Percentiles rank a stretch among this genome's conserved stretches.
phyloP scores from a whole-genome alignment of 768 basidiomycete species.

The Hypsizygus marmoreus region DNA sequence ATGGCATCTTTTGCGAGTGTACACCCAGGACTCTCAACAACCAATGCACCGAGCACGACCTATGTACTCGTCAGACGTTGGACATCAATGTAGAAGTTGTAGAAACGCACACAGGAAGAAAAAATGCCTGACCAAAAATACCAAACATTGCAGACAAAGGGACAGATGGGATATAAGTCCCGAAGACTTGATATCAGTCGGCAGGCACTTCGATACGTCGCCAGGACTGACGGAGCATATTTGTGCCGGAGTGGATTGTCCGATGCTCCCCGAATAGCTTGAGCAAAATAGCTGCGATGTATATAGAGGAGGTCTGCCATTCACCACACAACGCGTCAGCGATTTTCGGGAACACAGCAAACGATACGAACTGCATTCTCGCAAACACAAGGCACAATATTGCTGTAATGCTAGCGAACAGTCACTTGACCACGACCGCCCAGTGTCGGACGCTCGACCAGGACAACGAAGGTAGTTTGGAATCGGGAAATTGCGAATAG shows the following conservation, averaged over 20 bases:
- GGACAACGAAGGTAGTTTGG: constrained; percentile 47
- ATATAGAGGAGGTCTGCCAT: constrained; percentile 45
- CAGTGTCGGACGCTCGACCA: constrained; percentile 26
- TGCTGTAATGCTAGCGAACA: constrained; percentile 45
- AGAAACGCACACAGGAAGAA: constrained; percentile 46
- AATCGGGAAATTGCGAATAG: constrained; percentile 50
- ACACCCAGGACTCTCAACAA: constrained; percentile 48
- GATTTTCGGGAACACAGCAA: background rate
- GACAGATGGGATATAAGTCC: constrained; percentile 38
- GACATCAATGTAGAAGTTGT: background rate
- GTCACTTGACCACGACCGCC: constrained; percentile 41
- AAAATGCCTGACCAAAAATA: constrained; percentile 55
- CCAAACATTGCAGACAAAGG: constrained; percentile 38
- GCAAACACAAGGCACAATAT: constrained; percentile 39
- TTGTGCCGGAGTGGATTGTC: constrained; percentile 45
- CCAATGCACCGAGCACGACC: constrained; percentile 49
- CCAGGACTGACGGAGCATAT: constrained; percentile 47
- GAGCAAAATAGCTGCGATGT: constrained; percentile 51
- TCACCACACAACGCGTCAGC: background rate
- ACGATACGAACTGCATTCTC: constrained; percentile 46
- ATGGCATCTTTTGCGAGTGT: constrained; percentile 41
- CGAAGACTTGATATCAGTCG: constrained; percentile 41
- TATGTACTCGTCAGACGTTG: constrained; percentile 16
- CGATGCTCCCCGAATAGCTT: constrained; percentile 43
- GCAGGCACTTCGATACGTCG: constrained; percentile 45